Evolutionary conservation across 495 filamentous ascomycete genomes (phyloP).

Genomic region (Penicillium paradoxum): DNA sequence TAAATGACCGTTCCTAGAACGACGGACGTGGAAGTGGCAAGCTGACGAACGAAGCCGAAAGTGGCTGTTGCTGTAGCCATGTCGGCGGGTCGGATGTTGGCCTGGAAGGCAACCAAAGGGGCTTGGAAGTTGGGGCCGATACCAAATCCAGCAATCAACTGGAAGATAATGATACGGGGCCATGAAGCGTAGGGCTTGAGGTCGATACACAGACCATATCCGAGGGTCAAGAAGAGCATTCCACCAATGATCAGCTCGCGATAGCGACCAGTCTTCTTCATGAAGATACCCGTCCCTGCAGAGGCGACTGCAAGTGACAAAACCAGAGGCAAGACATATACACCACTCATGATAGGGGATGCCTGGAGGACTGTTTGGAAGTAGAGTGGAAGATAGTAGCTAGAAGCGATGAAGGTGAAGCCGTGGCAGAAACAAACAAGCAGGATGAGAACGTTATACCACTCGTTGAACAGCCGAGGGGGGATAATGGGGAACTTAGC

Average conservation of each 20-base stretch:
- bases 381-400: slow-evolving; percentile 76
- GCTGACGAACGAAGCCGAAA: slow-evolving; percentile 48
- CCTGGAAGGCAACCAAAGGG: slow-evolving; percentile 55
- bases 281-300: slow-evolving; percentile 60
- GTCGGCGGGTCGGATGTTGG: slow-evolving; percentile 44
- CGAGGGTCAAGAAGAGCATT: slow-evolving; percentile 48
- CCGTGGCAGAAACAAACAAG: slow-evolving; percentile 59
- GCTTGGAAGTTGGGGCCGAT: slow-evolving; percentile 55
- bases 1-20: slow-evolving; percentile 55
- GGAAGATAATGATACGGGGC: slow-evolving; percentile 49
- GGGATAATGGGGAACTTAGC: slow-evolving; percentile 78
- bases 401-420: slow-evolving; percentile 67
- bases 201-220: slow-evolving; percentile 50
- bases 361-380: slow-evolving; percentile 72
- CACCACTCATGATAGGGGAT: slow-evolving; percentile 67
- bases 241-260: slow-evolving; percentile 47
- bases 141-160: slow-evolving; percentile 50
- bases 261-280: slow-evolving; percentile 62
- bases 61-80: slow-evolving; percentile 51
- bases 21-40: slow-evolving; percentile 48
- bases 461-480: slow-evolving; percentile 56
- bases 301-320: slow-evolving; percentile 64
- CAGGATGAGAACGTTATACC: slow-evolving; percentile 55
- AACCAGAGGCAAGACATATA: slow-evolving; percentile 73
- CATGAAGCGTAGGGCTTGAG: slow-evolving; percentile 44